These are phyloP conservation scores for Cajanus cajan DNA, from an alignment of 306 rosid genomes.

Conservation along the genomic window DNA sequence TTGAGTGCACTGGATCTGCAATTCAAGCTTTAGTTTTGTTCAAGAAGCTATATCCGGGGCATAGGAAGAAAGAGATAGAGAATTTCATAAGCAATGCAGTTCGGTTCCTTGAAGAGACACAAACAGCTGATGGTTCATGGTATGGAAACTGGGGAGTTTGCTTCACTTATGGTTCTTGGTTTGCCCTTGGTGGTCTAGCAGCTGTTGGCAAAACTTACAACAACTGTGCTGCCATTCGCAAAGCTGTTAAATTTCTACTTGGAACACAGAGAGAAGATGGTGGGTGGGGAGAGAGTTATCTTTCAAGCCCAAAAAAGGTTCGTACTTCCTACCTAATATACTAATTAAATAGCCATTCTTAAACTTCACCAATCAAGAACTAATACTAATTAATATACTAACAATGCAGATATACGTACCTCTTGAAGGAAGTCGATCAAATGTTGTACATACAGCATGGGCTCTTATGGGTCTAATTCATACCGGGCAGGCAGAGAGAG, in stretches of 20 bases:
- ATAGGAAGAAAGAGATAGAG: conserved; percentile 46
- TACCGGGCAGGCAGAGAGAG: conserved; percentile 61
- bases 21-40: conserved; percentile 47
- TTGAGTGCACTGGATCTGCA: conserved; percentile 55
- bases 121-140: conserved; percentile 47
- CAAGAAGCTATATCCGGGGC: conserved; percentile 40
- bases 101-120: conserved; percentile 39
- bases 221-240: conserved; percentile 46
- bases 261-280: conserved; percentile 49
- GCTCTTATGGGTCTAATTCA: conserved; percentile 67
- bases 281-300: conserved; percentile 79
- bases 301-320: conserved; percentile 57
- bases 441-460: conserved; percentile 74
- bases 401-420: conserved; percentile 48
- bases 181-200: conserved; percentile 58
- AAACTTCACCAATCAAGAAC: neutral
- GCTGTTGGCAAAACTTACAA: conserved; percentile 57
- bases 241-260: conserved; percentile 53
- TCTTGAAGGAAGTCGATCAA: conserved; percentile 51
- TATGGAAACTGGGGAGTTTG: conserved; percentile 68
- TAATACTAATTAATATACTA: neutral
- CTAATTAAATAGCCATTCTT: neutral
- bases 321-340: too few relatives aligned
- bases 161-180: conserved; percentile 63
- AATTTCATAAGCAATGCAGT: conserved; percentile 37